Conservation (phyloP, 176 grass and related monocot species). For the Coix lacrymajobi region DNA sequence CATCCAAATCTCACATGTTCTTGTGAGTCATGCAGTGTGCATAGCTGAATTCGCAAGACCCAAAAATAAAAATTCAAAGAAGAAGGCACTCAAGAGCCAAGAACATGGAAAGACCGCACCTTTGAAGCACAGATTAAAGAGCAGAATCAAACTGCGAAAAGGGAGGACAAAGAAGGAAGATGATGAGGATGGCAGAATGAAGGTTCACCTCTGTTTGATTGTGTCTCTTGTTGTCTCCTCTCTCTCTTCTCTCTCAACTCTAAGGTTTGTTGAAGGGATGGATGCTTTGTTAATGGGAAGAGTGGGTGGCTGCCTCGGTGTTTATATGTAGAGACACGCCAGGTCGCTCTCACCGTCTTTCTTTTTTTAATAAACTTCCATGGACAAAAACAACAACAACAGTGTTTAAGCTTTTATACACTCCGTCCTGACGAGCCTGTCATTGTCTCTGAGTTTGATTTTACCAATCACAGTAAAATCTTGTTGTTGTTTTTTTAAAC, state of each 20-base stretch:
- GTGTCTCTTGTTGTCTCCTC: not conserved
- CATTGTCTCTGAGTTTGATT: not conserved
- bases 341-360: not conserved
- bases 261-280: conserved; percentile 6
- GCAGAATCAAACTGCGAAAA: not conserved
- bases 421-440: not conserved
- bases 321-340: conserved; percentile 10
- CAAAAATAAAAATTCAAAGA: not conserved
- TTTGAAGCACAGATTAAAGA: not conserved
- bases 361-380: not conserved
- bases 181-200: not conserved
- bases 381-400: not conserved
- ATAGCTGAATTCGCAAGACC: not conserved
- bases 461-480: not conserved
- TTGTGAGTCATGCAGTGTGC: not conserved
- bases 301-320: conserved; percentile 19
- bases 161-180: not conserved
- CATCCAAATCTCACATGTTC: not conserved
- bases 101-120: not conserved
- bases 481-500: too few species aligned
- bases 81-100: not conserved
- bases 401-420: not conserved
- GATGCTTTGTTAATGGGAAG: conserved; percentile 24
- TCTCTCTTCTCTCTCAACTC: conserved; percentile 15
- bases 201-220: not conserved